Conservation (phyloP, 2,329 filamentous ascomycete species). For the Trichophyton mentagrophytes region DNA sequence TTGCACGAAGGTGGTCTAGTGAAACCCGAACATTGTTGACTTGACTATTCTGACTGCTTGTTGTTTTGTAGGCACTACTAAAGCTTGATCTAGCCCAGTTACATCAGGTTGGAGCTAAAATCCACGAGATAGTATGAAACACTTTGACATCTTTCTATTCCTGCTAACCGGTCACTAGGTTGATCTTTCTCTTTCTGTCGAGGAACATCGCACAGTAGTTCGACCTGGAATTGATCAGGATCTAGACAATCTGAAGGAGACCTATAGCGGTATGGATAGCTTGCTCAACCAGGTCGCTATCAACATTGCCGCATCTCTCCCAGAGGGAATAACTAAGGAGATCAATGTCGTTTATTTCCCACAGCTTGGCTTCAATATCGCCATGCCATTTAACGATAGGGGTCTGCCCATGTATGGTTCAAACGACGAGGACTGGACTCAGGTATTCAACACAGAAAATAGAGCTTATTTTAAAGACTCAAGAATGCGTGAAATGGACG, state of each 20-base stretch:
- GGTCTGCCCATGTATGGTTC: constrained; percentile 53
- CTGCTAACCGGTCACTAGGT: constrained; percentile 34
- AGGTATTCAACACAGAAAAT: constrained; percentile 59
- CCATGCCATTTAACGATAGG: constrained; percentile 52
- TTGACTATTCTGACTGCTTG: background rate
- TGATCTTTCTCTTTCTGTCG: constrained; percentile 65
- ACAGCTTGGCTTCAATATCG: constrained; percentile 79
- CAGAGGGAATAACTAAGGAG: constrained; percentile 41
- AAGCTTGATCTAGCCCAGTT: constrained; percentile 48
- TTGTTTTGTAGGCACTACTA: constrained; percentile 39
- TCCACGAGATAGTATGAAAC: constrained; percentile 48
- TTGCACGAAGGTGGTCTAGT: constrained; percentile 37
- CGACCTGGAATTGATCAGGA: constrained; percentile 56
- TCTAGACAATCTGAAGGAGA: constrained; percentile 65
- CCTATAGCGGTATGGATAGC: constrained; percentile 63
- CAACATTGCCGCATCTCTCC: constrained; percentile 50
- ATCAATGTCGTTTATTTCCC: constrained; percentile 81
- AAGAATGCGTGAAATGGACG: constrained; percentile 69
- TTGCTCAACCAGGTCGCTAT: constrained; percentile 57
- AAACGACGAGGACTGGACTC: constrained; percentile 57
- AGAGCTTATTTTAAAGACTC: constrained; percentile 76
- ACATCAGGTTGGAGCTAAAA: constrained; percentile 53
- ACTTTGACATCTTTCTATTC: background rate
- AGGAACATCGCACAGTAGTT: constrained; percentile 60
- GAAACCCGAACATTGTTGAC: background rate